Conservation (phyloP, 352 stramenopile genomes). For the Globisporangium yorkense region DNA sequence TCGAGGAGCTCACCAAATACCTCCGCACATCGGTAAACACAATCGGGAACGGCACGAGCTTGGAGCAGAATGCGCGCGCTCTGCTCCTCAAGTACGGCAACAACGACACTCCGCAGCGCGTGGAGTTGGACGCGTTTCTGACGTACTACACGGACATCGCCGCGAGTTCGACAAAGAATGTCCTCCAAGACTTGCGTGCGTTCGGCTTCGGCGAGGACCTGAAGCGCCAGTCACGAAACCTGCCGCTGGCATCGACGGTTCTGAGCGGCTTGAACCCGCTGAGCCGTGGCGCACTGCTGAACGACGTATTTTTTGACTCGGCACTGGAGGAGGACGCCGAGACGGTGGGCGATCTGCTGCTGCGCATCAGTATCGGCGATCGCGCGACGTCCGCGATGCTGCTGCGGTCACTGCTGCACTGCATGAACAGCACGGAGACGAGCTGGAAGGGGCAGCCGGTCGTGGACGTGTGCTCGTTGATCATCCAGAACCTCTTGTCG, state of each 20-base stretch:
- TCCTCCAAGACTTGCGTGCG: conserved; percentile 71
- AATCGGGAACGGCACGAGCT: conserved; percentile 30
- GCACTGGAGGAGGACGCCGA: conserved; percentile 85
- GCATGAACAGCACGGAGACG: conserved; percentile 74
- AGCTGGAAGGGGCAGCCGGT: conserved; percentile 85
- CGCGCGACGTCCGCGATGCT: conserved; percentile 51
- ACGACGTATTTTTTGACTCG: conserved; percentile 82
- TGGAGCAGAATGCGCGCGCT: conserved; percentile 58
- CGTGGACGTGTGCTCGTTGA: conserved; percentile 64
- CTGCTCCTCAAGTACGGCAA: conserved; percentile 75
- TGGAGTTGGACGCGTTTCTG: conserved; percentile 76
- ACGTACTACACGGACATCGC: conserved; percentile 80
- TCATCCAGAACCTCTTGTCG: conserved; percentile 54
- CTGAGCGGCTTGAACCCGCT: conserved; percentile 45
- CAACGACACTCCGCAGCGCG: conserved; percentile 21
- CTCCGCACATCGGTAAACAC: conserved; percentile 67
- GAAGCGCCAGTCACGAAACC: conserved; percentile 33
- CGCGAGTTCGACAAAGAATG: conserved; percentile 64
- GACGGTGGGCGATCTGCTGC: conserved; percentile 64
- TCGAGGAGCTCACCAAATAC: conserved; percentile 61
- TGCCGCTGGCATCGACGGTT: conserved; percentile 31
- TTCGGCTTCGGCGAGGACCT: conserved; percentile 83
- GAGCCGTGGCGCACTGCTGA: conserved; percentile 58
- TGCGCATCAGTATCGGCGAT: conserved; percentile 65
- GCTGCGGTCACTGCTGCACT: conserved; percentile 64